A percentile compares a stretch with the other conserved stretches of the same genome.
These are phyloP conservation scores for Blastomyces silverae DNA, from an alignment of 2,329 filamentous ascomycete species.

Conservation along the genomic window DNA sequence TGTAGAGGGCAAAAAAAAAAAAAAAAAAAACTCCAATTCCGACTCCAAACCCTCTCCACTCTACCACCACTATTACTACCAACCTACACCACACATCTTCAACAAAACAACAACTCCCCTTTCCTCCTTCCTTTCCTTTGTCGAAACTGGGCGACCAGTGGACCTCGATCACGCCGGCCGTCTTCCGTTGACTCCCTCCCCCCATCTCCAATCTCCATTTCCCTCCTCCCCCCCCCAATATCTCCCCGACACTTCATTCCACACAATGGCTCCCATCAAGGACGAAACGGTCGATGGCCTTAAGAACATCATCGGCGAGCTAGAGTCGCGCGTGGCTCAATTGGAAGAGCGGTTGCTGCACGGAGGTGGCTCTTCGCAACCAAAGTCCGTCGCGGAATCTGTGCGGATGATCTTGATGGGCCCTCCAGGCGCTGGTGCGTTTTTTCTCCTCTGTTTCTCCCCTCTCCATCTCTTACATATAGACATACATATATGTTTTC, in stretches of 20 bases:
- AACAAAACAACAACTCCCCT: background rate
- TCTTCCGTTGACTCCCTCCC: background rate
- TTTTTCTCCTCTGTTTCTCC: background rate
- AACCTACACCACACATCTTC: background rate
- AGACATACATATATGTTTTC: background rate
- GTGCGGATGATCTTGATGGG: conserved; percentile 98
- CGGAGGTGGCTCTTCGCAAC: conserved; percentile 46
- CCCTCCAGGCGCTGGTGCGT: conserved; percentile 88
- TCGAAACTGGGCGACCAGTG: background rate
- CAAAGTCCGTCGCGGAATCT: conserved; percentile 52
- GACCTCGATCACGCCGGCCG: background rate
- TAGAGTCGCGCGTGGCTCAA: conserved; percentile 79
- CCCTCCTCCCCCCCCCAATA: conserved; percentile 27
- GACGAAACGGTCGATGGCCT: conserved; percentile 74
- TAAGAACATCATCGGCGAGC: conserved; percentile 72
- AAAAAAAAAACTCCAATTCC: background rate
- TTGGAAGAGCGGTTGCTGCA: conserved; percentile 65
- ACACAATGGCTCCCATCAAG: conserved; percentile 78
- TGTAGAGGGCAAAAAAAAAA: background rate
- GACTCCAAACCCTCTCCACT: background rate
- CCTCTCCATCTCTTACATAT: background rate
- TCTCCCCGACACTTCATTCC: conserved; percentile 27
- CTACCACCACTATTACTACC: background rate
- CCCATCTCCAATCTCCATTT: conserved; percentile 21
- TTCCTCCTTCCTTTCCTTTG: background rate